phyloP scores from a whole-genome alignment of 2,329 filamentous ascomycete species.

The Colletotrichum paranaense region DNA sequence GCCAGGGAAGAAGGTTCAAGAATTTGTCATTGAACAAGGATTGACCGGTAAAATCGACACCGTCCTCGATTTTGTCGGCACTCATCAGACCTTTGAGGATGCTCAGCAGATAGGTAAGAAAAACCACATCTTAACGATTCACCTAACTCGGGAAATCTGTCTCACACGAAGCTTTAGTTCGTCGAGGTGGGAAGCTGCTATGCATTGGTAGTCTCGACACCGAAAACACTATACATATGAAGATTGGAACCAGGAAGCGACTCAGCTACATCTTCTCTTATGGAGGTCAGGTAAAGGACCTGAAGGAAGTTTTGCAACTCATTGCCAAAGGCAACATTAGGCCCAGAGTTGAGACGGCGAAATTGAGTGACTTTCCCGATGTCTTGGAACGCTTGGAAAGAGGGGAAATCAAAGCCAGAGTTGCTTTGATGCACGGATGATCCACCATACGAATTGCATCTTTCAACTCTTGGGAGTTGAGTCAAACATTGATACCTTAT shows the following conservation, averaged over 20 bases:
- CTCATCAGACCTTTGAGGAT: conserved; percentile 50
- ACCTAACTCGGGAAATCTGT: background rate
- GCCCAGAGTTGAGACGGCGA: conserved; percentile 47
- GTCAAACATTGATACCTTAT: too few species aligned
- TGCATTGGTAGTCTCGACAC: conserved; percentile 52
- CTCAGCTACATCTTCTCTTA: conserved; percentile 56
- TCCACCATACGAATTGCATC: background rate
- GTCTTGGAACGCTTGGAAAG: conserved; percentile 47
- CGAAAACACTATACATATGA: conserved; percentile 55
- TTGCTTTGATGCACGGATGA: conserved; percentile 38
- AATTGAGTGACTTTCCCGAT: conserved; percentile 46
- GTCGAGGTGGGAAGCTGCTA: conserved; percentile 49
- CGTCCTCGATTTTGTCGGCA: conserved; percentile 48
- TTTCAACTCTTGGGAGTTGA: too few species aligned
- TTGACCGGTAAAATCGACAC: conserved; percentile 41
- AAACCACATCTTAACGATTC: background rate
- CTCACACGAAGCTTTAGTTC: conserved; percentile 38
- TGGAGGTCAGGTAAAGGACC: conserved; percentile 51
- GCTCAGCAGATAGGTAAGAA: conserved; percentile 46
- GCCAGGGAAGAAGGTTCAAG: conserved; percentile 40
- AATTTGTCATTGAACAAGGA: conserved; percentile 42
- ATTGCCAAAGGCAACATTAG: conserved; percentile 46
- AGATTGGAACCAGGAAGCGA: conserved; percentile 54
- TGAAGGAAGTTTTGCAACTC: conserved; percentile 49
- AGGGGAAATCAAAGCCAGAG: conserved; percentile 45